Conservation (phyloP, 2,329 filamentous ascomycete species). For the Seiridium unicorne region DNA sequence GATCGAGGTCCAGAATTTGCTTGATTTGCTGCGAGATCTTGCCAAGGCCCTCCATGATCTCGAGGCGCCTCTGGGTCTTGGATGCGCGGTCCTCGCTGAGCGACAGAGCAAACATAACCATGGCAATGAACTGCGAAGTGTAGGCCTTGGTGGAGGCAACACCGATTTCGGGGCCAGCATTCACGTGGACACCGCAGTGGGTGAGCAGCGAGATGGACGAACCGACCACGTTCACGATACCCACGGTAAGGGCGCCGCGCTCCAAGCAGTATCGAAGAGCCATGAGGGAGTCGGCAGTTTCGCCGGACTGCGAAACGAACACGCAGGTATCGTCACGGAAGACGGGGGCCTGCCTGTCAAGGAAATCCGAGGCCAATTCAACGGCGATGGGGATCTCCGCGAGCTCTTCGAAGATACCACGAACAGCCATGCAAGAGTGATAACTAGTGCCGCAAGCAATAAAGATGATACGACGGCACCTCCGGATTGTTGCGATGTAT, state of each 20-base stretch:
- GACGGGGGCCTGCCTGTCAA: slow-evolving; percentile 92
- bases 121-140: slow-evolving; percentile 98
- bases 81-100: slow-evolving; percentile 95
- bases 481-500: slow-evolving; percentile 94
- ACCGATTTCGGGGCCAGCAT: slow-evolving; percentile 97
- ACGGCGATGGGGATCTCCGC: slow-evolving; percentile 97
- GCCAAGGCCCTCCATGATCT: slow-evolving; percentile 92
- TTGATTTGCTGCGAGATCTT: slow-evolving; percentile 90
- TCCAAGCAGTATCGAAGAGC: slow-evolving; percentile 97
- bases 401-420: slow-evolving; percentile 95
- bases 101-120: slow-evolving; percentile 99
- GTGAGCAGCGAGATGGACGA: slow-evolving; percentile 98
- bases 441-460: slow-evolving; percentile 98
- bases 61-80: slow-evolving; percentile 85
- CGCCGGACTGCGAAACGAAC: slow-evolving; percentile 97
- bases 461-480: slow-evolving; percentile 97
- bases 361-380: slow-evolving; percentile 95
- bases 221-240: slow-evolving; percentile 97
- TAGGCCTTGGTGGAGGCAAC: slow-evolving; percentile 99
- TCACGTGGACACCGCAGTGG: slow-evolving; percentile 99
- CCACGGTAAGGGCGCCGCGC: slow-evolving; percentile 93
- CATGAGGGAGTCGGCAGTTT: slow-evolving; percentile 97
- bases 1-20: slow-evolving; percentile 85
- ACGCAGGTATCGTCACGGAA: slow-evolving; percentile 99
- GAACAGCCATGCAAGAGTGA: slow-evolving; percentile 99